Conservation (phyloP, 345 rosid species). For the Citrus inodora region DNA sequence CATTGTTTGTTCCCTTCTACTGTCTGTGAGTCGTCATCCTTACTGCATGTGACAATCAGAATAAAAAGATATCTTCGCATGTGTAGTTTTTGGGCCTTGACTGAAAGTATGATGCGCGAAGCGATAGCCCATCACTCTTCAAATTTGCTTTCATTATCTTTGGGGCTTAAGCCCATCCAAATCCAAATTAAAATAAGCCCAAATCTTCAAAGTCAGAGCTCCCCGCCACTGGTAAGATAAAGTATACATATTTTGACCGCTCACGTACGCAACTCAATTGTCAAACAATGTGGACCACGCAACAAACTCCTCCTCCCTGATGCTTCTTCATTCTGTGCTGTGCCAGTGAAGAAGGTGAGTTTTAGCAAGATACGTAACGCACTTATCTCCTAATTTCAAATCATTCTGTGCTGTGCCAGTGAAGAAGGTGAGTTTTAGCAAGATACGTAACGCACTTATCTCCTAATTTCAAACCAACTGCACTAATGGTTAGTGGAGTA, state of each 20-base stretch:
- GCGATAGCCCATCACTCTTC: background rate
- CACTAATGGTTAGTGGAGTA: slow-evolving; percentile 11
- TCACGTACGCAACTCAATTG: too few relatives aligned
- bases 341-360: background rate
- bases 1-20: too few relatives aligned
- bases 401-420: background rate
- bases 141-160: background rate
- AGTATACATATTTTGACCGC: too few relatives aligned
- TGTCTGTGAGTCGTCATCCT: background rate
- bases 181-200: background rate
- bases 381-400: background rate
- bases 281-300: too few relatives aligned
- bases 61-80: background rate
- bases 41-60: background rate
- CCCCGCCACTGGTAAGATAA: too few relatives aligned
- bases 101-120: background rate
- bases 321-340: background rate
- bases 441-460: background rate
- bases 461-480: background rate
- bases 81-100: background rate
- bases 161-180: background rate
- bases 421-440: background rate
- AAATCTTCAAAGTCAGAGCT: too few relatives aligned
- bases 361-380: background rate
- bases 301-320: background rate